Conservation (phyloP, 495 filamentous ascomycete species). For the Aspergillus cavernicola region DNA sequence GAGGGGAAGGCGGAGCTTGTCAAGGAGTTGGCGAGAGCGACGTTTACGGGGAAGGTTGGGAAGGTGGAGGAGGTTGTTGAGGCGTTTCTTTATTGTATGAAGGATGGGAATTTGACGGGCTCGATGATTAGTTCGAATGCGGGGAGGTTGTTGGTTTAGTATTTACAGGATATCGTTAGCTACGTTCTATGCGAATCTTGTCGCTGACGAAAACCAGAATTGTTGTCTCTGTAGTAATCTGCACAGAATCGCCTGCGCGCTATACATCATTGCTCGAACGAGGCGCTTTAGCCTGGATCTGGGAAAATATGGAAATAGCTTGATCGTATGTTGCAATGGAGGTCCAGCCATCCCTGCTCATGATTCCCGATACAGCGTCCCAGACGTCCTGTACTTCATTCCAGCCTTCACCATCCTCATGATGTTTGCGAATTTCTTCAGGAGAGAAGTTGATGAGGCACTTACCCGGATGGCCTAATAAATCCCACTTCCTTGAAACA, state of each 20-base stretch:
- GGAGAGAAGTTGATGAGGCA: constrained; percentile 18
- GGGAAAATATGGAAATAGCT: neutral
- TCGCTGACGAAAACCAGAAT: too few species aligned
- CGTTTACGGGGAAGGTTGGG: constrained; percentile 44
- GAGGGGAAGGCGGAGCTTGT: constrained; percentile 18
- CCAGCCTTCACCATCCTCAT: constrained; percentile 15
- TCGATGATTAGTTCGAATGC: constrained; percentile 37
- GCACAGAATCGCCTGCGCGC: too few species aligned
- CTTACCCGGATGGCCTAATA: constrained; percentile 19
- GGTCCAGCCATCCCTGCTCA: constrained; percentile 24
- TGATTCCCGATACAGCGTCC: constrained; percentile 14
- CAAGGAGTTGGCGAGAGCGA: constrained; percentile 7
- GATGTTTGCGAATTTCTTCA: constrained; percentile 21
- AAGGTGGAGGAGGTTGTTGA: constrained; percentile 57
- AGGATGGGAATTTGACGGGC: constrained; percentile 53
- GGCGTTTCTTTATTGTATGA: constrained; percentile 62
- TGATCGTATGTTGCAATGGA: neutral
- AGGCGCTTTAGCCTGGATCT: too few species aligned
- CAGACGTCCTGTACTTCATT: constrained; percentile 10
- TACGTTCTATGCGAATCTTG: too few species aligned
- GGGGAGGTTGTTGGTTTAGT: constrained; percentile 12
- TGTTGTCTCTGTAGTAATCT: too few species aligned
- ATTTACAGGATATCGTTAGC: too few species aligned
- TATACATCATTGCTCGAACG: too few species aligned
- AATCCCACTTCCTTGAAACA: constrained; percentile 1